phyloP scores from a whole-genome alignment of 1,139 yeast genomes.

The Kodamaea sp. region DNA sequence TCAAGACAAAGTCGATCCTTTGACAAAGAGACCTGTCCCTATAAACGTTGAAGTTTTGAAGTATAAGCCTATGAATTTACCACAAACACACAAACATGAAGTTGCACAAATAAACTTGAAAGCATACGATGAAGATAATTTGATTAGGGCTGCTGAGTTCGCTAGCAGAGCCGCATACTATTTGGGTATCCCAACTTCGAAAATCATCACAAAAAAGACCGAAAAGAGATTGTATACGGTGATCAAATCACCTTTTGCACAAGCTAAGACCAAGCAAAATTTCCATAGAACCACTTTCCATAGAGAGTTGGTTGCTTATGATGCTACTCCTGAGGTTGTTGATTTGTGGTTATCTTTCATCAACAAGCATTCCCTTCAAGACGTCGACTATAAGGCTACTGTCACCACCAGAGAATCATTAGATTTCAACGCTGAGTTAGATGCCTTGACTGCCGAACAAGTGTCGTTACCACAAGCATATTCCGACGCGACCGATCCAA shows the following conservation, averaged over 20 bases:
- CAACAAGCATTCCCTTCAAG: conserved; percentile 72
- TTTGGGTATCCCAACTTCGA: conserved; percentile 72
- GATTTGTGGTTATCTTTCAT: conserved; percentile 81
- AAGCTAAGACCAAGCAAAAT: conserved; percentile 92
- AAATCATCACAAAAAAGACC: conserved; percentile 56
- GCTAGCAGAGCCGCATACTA: conserved; percentile 87
- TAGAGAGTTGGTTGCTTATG: conserved; percentile 71
- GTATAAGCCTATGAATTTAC: conserved; percentile 74
- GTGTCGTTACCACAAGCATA: conserved; percentile 36
- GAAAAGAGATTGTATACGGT: conserved; percentile 85
- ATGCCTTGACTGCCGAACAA: conserved; percentile 24
- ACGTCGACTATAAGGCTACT: conserved; percentile 78
- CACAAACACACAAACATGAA: conserved; percentile 64
- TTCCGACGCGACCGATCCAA: conserved; percentile 49
- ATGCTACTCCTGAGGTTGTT: conserved; percentile 79
- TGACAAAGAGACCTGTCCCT: conserved; percentile 59
- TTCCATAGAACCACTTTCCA: conserved; percentile 85
- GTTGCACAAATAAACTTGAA: conserved; percentile 70
- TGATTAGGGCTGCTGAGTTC: conserved; percentile 79
- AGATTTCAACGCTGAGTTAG: conserved; percentile 36
- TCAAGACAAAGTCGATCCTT: conserved; percentile 27
- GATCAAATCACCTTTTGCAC: conserved; percentile 88
- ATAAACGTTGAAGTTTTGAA: conserved; percentile 78
- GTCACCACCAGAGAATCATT: conserved; percentile 58
- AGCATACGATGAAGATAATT: conserved; percentile 65